Base-by-base conservation (phyloP, 2,329 filamentous ascomycete species). In the Cordyceps tenuipes region DNA sequence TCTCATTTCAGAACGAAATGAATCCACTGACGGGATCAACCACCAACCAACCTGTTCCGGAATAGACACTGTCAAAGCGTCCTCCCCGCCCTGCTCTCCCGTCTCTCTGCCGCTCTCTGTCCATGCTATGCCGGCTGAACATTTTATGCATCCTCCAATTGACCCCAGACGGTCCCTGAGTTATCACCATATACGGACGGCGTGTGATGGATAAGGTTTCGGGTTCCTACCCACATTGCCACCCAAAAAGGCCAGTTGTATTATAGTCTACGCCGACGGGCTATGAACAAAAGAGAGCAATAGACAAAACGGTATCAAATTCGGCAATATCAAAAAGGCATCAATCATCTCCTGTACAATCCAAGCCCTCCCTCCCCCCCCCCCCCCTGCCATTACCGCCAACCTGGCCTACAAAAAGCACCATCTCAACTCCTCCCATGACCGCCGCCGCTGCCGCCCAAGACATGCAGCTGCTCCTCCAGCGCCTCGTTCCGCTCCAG, bases 401-500 rank as follows among this genome's bases (percentile, higher is more conserved):
- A 9, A 19, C 31, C 1, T 15, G 13, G 10, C n/a, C 21, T 9
- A 5, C 17, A 15, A 17, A 21, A 8, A 8, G 23, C 23, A 23
- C 23, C 23, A 12, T 29, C 29, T 56, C n/a, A 56, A 8, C 36
- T 23, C 5, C 17, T 29, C 13, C 34, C n/a, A 5, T 60, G 23
- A 4, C 23, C 15, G 13, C 15, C 34, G 10, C n/a, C 7, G 10
- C 36, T 47, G 10, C n/a, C 7, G 10, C 36, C 39, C 5, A 55
- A 21, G 2, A 31, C 29, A 10, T 47, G 15, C 17, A 60, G 0
- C 46, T 60, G 15, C n/a, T 39, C 51, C 31, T 54, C 29, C 23
- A 60, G 21, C 2, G 44, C 51, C 17, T 48, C 58, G n/a, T 60
- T 60, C 43, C 36, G 34, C 50, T 60, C 49, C 8, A 60, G 9